Evolutionary conservation across 768 basidiomycete species (phyloP).

Genomic region (Trametes gibbosa): DNA sequence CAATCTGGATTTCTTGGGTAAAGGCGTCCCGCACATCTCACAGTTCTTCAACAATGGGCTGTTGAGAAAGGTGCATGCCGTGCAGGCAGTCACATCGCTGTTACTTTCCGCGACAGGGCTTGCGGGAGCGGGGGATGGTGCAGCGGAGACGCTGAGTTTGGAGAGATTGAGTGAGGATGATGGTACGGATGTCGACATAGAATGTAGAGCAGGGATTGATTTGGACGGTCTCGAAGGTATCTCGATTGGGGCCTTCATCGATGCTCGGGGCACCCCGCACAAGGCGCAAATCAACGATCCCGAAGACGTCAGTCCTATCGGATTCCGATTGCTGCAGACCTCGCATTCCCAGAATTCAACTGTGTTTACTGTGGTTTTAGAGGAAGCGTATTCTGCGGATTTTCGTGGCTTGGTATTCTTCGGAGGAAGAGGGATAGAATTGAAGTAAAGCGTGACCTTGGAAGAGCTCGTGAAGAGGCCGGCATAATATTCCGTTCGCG

Average conservation of each 20-base stretch:
- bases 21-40: conserved; percentile 80
- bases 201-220: conserved; percentile 26
- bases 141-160: conserved; percentile 24
- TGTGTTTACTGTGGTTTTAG: conserved; percentile 18
- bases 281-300: conserved; percentile 70
- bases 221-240: conserved; percentile 18
- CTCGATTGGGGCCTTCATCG: conserved; percentile 24
- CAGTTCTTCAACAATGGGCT: conserved; percentile 68
- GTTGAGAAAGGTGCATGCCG: conserved; percentile 92
- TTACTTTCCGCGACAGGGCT: background rate
- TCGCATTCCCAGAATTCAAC: conserved; percentile 78
- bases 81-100: conserved; percentile 56
- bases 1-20: conserved; percentile 39
- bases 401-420: background rate
- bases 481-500: conserved; percentile 83
- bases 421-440: conserved; percentile 23
- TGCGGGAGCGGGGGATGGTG: conserved; percentile 31
- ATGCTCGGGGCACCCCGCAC: conserved; percentile 72
- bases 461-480: conserved; percentile 88
- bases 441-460: conserved; percentile 79
- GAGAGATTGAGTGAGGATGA: conserved; percentile 33
- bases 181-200: conserved; percentile 40
- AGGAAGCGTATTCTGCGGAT: background rate
- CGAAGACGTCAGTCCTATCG: conserved; percentile 68
- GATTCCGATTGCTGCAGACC: conserved; percentile 85